phyloP scores from a whole-genome alignment of 768 basidiomycete genomes.

The Collybia nuda region DNA sequence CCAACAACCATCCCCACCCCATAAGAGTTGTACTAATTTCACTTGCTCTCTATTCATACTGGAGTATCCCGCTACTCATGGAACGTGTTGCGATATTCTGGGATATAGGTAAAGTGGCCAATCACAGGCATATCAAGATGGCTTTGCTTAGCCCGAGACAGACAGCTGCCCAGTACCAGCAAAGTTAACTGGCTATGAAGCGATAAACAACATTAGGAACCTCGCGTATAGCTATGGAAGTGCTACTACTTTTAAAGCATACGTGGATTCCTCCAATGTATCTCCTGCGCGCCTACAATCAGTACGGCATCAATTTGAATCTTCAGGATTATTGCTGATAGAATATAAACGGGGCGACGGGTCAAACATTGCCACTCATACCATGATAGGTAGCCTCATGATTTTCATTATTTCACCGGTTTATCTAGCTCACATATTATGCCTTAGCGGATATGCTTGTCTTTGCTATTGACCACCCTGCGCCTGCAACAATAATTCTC shows the following conservation, averaged over 20 bases:
- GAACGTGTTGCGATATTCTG: constrained; percentile 19
- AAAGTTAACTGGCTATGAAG: constrained; percentile 22
- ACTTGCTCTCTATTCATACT: no score
- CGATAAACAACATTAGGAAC: constrained; percentile 25
- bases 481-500: constrained; percentile 12
- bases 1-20: neutral
- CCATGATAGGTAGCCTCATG: constrained; percentile 4
- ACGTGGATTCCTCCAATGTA: constrained; percentile 14
- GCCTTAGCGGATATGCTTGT: constrained; percentile 9
- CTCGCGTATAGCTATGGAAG: constrained; percentile 25
- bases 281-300: neutral
- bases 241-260: constrained; percentile 30
- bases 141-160: constrained; percentile 5
- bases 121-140: neutral
- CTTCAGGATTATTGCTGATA: constrained; percentile 2
- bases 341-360: neutral
- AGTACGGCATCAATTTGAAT: neutral
- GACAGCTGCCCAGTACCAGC: constrained; percentile 30
- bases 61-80: neutral
- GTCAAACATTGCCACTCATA: neutral
- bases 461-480: constrained; percentile 5
- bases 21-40: no score
- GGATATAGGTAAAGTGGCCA: constrained; percentile 24
- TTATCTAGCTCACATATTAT: neutral
- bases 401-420: neutral